These are phyloP conservation scores for Saccharomycopsis selenospora DNA, from an alignment of 805 yeast genomes.

Conservation along the genomic window DNA sequence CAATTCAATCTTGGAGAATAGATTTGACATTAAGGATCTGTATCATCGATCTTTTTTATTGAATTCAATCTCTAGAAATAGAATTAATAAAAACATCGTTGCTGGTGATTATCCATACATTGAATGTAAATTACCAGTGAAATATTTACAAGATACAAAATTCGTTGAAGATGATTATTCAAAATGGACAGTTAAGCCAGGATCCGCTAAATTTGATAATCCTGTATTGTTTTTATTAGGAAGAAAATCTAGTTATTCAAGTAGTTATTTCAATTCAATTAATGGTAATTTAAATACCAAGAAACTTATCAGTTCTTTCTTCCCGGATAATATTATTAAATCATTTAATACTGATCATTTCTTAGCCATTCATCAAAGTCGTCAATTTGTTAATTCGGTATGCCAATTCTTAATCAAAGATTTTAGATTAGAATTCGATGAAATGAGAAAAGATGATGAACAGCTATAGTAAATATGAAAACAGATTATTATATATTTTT, in stretches of 20 bases:
- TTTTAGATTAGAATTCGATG: conserved; percentile 14
- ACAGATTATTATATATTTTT: no score
- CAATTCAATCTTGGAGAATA: conserved; percentile 5
- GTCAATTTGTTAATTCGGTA: conserved; percentile 15
- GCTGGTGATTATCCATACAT: conserved; percentile 5
- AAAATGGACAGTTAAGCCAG: conserved; percentile 8
- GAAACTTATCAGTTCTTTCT: conserved; percentile 22
- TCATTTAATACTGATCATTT: conserved; percentile 28
- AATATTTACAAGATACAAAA: conserved; percentile 1
- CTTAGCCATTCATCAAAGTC: conserved; percentile 9
- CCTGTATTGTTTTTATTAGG: conserved; percentile 20
- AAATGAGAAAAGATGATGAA: conserved; percentile 7
- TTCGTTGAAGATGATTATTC: conserved; percentile 5
- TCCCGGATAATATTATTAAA: conserved; percentile 25
- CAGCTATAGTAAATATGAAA: no score
- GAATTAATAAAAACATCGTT: conserved; percentile 1
- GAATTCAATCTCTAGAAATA: conserved; percentile 3
- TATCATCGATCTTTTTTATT: conserved; percentile 4
- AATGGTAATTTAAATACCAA: background rate
- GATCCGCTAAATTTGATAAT: background rate
- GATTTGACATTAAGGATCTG: conserved; percentile 11
- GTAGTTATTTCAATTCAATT: background rate
- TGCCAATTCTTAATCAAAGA: conserved; percentile 18
- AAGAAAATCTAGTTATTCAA: conserved; percentile 6
- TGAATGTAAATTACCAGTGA: conserved; percentile 16